These are phyloP conservation scores for Teunomyces funiuensis DNA, from an alignment of 805 yeast species.

Conservation along the genomic window DNA sequence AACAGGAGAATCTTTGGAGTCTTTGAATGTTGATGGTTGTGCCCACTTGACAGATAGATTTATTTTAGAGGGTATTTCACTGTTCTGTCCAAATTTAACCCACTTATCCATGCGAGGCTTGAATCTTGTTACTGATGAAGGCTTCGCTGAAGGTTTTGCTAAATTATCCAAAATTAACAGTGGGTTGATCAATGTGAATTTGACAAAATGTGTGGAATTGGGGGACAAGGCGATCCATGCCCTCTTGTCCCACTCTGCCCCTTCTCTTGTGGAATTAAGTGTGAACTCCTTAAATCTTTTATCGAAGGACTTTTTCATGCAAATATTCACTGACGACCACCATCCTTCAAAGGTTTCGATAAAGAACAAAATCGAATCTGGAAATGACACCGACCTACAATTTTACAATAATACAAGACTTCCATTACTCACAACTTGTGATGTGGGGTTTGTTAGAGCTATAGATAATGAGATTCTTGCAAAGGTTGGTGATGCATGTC, in stretches of 20 bases:
- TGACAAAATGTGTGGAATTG: conserved; percentile 65
- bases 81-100: conserved; percentile 57
- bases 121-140: conserved; percentile 69
- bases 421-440: conserved; percentile 66
- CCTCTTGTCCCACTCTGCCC: conserved; percentile 59
- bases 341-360: conserved; percentile 23
- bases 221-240: conserved; percentile 63
- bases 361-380: conserved; percentile 14
- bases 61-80: conserved; percentile 54
- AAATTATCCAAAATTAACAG: conserved; percentile 49
- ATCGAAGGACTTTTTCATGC: conserved; percentile 49
- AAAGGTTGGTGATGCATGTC: conserved; percentile 56
- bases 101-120: conserved; percentile 57
- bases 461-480: conserved; percentile 71
- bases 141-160: conserved; percentile 57
- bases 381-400: conserved; percentile 7
- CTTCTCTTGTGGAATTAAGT: conserved; percentile 66
- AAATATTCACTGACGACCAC: conserved; percentile 39
- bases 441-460: conserved; percentile 76
- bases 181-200: conserved; percentile 59
- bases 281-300: conserved; percentile 71
- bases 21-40: conserved; percentile 72
- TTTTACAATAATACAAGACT: conserved; percentile 27
- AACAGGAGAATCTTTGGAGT: conserved; percentile 59
- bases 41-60: conserved; percentile 66